Conservation (phyloP, 345 rosid species). For the Populus euphratica region DNA sequence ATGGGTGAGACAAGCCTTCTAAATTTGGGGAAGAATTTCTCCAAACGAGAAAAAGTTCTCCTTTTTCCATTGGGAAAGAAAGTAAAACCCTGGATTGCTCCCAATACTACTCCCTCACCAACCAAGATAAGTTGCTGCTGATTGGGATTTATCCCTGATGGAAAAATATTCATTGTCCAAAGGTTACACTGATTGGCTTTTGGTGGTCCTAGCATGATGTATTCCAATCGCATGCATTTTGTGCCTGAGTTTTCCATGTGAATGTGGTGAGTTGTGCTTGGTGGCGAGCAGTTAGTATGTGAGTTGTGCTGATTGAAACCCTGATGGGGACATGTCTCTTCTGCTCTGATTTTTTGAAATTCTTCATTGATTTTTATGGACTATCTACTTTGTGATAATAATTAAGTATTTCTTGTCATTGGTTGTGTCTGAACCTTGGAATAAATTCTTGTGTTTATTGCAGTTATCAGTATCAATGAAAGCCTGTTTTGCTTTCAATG, state of each 20-base stretch:
- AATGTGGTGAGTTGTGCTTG: slow-evolving; percentile 47
- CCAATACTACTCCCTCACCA: slow-evolving; percentile 25
- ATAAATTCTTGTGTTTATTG: slow-evolving; percentile 55
- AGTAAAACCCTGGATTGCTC: slow-evolving; percentile 17
- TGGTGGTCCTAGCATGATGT: slow-evolving; percentile 37
- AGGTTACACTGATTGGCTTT: slow-evolving; percentile 30
- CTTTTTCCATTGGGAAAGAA: slow-evolving; percentile 11
- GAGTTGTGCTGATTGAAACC: slow-evolving; percentile 50
- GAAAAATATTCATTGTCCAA: slow-evolving; percentile 17
- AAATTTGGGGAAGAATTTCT: slow-evolving; percentile 25
- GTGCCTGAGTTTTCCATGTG: slow-evolving; percentile 39
- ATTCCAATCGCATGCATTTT: slow-evolving; percentile 43
- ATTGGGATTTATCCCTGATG: slow-evolving; percentile 40
- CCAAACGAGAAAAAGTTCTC: slow-evolving; percentile 15
- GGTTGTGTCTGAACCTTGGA: slow-evolving; percentile 42
- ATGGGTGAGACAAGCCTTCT: slow-evolving; percentile 15
- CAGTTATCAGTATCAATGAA: slow-evolving; percentile 40
- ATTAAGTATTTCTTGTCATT: slow-evolving; percentile 10
- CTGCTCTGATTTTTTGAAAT: slow-evolving; percentile 31
- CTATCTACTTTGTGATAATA: slow-evolving; percentile 20
- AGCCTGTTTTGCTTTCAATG: slow-evolving; percentile 46
- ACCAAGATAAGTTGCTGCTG: slow-evolving; percentile 38
- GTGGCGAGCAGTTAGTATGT: slow-evolving; percentile 49
- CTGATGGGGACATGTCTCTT: slow-evolving; percentile 46
- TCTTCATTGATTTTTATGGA: slow-evolving; percentile 35